Evolutionary conservation across 805 yeast genomes (phyloP).

Genomic region (Wickerhamomyces rabaulensis): DNA sequence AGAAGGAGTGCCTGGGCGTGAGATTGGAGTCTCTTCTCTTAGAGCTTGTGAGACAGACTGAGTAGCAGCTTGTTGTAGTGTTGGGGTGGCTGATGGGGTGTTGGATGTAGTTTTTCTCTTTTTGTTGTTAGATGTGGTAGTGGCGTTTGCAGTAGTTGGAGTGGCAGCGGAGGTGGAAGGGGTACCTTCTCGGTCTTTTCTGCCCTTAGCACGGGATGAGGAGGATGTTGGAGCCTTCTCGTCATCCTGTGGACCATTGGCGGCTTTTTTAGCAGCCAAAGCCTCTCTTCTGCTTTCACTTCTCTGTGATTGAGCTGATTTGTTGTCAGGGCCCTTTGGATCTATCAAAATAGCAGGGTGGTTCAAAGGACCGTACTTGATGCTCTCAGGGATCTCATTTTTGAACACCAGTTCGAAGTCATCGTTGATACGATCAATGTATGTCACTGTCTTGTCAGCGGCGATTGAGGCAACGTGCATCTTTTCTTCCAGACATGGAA

Average conservation of each 20-base stretch:
- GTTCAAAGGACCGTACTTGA: constrained; percentile 72
- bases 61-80: constrained; percentile 5
- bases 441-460: constrained; percentile 65
- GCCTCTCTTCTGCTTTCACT: constrained; percentile 90
- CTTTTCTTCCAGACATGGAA: constrained; percentile 93
- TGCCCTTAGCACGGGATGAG: constrained; percentile 10
- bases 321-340: constrained; percentile 41
- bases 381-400: constrained; percentile 76
- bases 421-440: constrained; percentile 68
- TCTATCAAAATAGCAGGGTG: constrained; percentile 88
- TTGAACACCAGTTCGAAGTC: constrained; percentile 71
- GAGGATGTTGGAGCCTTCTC: constrained; percentile 5
- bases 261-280: constrained; percentile 78
- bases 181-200: constrained; percentile 19
- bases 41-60: not conserved
- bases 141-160: constrained; percentile 7
- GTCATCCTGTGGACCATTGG: constrained; percentile 24
- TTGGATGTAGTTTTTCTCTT: constrained; percentile 18
- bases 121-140: constrained; percentile 10
- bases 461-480: constrained; percentile 96
- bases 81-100: constrained; percentile 4
- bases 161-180: constrained; percentile 17
- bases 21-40: constrained; percentile 2
- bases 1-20: constrained; percentile 12
- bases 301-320: constrained; percentile 69